These are phyloP conservation scores for Ambrosia artemisiifolia DNA, from an alignment of 129 eudicot species.

Conservation along the genomic window DNA sequence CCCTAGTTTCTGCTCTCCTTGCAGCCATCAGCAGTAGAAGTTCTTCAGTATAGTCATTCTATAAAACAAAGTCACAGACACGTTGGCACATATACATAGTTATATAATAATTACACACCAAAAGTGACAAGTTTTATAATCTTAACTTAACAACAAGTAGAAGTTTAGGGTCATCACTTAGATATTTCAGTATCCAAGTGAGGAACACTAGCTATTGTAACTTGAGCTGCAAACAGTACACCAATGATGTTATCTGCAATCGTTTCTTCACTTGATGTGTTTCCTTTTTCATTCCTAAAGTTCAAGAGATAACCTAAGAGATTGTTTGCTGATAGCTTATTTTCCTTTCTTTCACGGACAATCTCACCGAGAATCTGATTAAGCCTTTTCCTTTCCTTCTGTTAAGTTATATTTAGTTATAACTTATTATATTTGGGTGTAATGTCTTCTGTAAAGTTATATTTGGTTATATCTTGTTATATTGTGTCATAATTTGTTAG, in stretches of 20 bases:
- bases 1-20: constrained; percentile 79
- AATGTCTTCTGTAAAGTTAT: no score
- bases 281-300: constrained; percentile 55
- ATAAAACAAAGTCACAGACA: constrained; percentile 9
- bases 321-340: constrained; percentile 40
- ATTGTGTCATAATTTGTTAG: no score
- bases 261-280: constrained; percentile 49
- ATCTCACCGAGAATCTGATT: constrained; percentile 52
- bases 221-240: constrained; percentile 86
- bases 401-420: no score
- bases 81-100: neutral
- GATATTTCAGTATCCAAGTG: constrained; percentile 83
- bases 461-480: no score
- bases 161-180: constrained; percentile 58
- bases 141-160: constrained; percentile 60
- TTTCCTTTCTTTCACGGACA: constrained; percentile 49
- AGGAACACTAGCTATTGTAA: constrained; percentile 85
- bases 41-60: constrained; percentile 5
- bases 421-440: no score
- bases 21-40: constrained; percentile 23
- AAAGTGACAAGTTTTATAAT: neutral
- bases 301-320: constrained; percentile 59
- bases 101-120: neutral
- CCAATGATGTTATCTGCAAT: constrained; percentile 80
- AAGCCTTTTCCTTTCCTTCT: constrained; percentile 69